Evolutionary conservation across 2,329 filamentous ascomycete genomes (phyloP).

Genomic region (Plenodomus tracheiphilus): DNA sequence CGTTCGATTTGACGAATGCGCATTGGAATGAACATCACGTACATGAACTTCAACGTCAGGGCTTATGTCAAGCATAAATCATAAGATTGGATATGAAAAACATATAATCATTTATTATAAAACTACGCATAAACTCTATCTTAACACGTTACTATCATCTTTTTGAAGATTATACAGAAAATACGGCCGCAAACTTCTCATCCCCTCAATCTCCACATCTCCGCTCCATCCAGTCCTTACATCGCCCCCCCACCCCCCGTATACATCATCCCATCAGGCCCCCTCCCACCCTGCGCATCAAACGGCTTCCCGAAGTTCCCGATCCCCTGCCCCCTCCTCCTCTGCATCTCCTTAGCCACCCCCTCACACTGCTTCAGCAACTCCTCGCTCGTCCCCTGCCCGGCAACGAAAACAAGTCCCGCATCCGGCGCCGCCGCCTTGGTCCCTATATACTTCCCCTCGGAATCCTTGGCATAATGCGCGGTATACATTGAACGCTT

Average conservation of each 20-base stretch:
- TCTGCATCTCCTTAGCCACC: slow-evolving; percentile 27
- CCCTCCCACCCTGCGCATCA: neutral
- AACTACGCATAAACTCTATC: too few relatives aligned
- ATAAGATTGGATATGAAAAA: too few relatives aligned
- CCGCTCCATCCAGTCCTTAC: neutral
- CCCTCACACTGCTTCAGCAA: slow-evolving; percentile 29
- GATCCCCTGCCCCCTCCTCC: slow-evolving; percentile 10
- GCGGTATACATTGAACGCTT: slow-evolving; percentile 30
- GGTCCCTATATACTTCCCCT: slow-evolving; percentile 35
- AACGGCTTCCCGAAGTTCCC: slow-evolving; percentile 10
- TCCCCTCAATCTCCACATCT: neutral
- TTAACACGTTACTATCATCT: too few relatives aligned
- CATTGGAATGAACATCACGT: too few relatives aligned
- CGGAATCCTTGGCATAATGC: slow-evolving; percentile 33
- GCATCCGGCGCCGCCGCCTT: slow-evolving; percentile 26
- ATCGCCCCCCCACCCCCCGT: neutral
- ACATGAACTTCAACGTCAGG: too few relatives aligned
- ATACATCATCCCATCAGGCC: neutral
- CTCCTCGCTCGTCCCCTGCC: slow-evolving; percentile 32
- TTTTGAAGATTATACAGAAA: too few relatives aligned
- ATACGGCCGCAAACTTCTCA: too few relatives aligned
- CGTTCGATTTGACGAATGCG: too few relatives aligned
- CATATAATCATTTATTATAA: too few relatives aligned
- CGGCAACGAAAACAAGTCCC: slow-evolving; percentile 32
- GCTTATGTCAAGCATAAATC: too few relatives aligned